phyloP scores from a whole-genome alignment of 345 rosid species.

The Acer saccharum region DNA sequence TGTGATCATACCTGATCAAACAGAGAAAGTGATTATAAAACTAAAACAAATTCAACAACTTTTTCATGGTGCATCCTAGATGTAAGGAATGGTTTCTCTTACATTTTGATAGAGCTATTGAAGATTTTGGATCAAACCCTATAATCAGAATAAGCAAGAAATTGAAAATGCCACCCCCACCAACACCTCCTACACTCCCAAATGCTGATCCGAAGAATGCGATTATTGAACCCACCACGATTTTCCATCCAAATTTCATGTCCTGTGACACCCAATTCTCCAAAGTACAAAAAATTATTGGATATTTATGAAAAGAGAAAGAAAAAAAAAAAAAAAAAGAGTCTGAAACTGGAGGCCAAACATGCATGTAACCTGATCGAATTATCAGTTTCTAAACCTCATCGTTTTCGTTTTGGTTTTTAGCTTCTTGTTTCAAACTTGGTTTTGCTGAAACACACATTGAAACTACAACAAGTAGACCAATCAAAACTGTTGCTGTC shows the following conservation, averaged over 20 bases:
- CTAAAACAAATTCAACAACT: too few relatives aligned
- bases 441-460: constrained; percentile 18
- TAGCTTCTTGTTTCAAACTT: constrained; percentile 9
- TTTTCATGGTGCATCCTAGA: too few relatives aligned
- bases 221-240: constrained; percentile 40
- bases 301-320: not conserved
- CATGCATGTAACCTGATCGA: constrained; percentile 29
- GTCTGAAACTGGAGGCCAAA: constrained; percentile 28
- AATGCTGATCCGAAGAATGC: constrained; percentile 56
- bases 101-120: constrained; percentile 55
- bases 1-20: constrained; percentile 43
- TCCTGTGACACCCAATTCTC: constrained; percentile 26
- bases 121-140: constrained; percentile 55
- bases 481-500: constrained; percentile 2
- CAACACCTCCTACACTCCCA: constrained; percentile 56
- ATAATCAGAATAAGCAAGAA: constrained; percentile 49
- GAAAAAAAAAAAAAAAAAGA: not conserved
- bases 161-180: constrained; percentile 56
- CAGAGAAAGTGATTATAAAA: too few relatives aligned
- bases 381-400: not conserved
- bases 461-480: constrained; percentile 19
- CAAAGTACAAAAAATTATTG: not conserved
- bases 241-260: constrained; percentile 41
- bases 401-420: not conserved
- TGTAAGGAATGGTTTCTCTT: not conserved